Evolutionary conservation across 345 rosid genomes (phyloP), one percentile per base, ranked within the genome.

Genomic region (Trapa incisa): DNA sequence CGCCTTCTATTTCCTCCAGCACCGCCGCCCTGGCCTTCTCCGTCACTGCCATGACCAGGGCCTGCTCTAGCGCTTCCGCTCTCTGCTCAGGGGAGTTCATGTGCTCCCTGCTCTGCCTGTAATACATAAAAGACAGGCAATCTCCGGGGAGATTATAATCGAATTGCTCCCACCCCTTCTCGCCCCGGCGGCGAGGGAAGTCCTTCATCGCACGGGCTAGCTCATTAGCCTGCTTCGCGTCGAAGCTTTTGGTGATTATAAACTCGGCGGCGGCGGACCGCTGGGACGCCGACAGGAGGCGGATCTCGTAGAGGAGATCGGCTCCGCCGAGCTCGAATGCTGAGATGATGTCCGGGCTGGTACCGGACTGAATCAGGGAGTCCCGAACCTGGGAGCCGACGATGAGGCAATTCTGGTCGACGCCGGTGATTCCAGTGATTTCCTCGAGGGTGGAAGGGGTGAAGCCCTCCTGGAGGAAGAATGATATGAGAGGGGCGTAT

Each of bases 331-430:
- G 69, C 37, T 90, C 95, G 60, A 88, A 94, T 2, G 76, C 74
- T 4, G 92, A 62, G 11, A 90, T 63, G 7, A 91, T 52, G 12
- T 87, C 87, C 0, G 87, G 79, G 54, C 80, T 84, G n/a, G 86
- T 78, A 13, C 75, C 42, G 68, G 94, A 83, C 63, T 90, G 78
- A 41, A 83, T 71, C 0, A 94, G 61, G 6, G 96, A 83, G 7
- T 83, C 89, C 5, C 97, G 82, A 36, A 94, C 97, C 70, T 87
- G 75, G 1, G 97, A 84, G 3, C 80, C 99, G 39, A 90, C 99
- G 47, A 90, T 72, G 13, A 94, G 78, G 38, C 89, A 68, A 67
- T 88, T 94, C 83, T 94, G 99, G 64, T 94, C 95, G 60, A 82
- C 86, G 73, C 95, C 88, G 66, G 96, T 68, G 67, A 94, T 70